Percentiles rank a stretch among this genome's conserved stretches.
These are phyloP conservation scores for Kalmusia sp. DNA, from an alignment of 2,329 filamentous ascomycete species.

Conservation along the genomic window DNA sequence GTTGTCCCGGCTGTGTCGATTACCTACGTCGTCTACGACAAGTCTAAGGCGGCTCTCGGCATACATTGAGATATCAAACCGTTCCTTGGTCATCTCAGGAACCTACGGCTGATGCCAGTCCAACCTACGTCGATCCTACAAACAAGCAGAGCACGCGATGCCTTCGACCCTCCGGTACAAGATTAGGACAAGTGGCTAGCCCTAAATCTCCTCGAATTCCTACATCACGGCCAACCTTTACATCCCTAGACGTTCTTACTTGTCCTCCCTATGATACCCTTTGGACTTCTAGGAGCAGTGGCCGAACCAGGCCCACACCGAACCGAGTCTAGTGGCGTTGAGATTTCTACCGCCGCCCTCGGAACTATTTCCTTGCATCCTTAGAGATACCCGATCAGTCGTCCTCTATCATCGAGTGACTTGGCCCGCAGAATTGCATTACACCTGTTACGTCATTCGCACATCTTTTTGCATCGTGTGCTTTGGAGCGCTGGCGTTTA, in stretches of 20 bases:
- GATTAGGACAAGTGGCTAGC: too few relatives aligned
- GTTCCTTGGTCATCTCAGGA: neutral
- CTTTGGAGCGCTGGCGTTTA: conserved; percentile 11
- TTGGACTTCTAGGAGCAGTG: neutral
- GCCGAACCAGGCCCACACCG: neutral
- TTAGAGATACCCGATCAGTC: conserved; percentile 37
- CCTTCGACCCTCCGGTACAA: too few relatives aligned
- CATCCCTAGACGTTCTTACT: too few relatives aligned
- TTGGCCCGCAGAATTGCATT: conserved; percentile 9
- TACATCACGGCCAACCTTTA: neutral
- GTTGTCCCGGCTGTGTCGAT: conserved; percentile 96
- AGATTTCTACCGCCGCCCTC: conserved; percentile 12
- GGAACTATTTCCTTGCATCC: conserved; percentile 30
- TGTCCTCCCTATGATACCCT: too few relatives aligned
- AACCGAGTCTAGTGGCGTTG: neutral
- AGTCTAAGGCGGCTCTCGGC: conserved; percentile 46
- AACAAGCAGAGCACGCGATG: neutral
- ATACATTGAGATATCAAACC: conserved; percentile 32
- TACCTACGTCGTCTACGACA: conserved; percentile 53
- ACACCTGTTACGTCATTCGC: neutral
- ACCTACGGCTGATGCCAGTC: neutral
- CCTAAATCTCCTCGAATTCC: neutral
- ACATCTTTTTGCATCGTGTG: neutral
- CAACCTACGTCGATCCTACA: neutral
- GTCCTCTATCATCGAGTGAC: conserved; percentile 9